Evolutionary conservation across 2,329 filamentous ascomycete species (phyloP).

Genomic region (Gliomastix tumulicola): DNA sequence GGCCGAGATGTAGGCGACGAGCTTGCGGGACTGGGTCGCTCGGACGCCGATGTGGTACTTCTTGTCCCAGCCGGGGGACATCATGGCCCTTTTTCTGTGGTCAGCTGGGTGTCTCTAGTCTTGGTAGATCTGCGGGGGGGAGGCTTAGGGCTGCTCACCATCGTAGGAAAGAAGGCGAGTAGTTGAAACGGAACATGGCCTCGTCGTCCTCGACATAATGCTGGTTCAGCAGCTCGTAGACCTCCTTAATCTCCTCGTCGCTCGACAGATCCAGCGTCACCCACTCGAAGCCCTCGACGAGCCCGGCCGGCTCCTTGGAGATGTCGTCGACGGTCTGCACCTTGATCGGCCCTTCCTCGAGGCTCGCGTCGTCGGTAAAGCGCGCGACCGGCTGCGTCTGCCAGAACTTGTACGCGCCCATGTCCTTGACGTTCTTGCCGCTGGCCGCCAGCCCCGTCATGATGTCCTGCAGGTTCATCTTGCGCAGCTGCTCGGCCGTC

Average conservation of each 20-base stretch:
- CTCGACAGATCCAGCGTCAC: slow-evolving; percentile 79
- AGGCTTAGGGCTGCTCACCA: slow-evolving; percentile 60
- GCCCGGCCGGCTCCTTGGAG: slow-evolving; percentile 64
- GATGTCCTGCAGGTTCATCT: slow-evolving; percentile 62
- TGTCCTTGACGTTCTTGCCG: slow-evolving; percentile 89
- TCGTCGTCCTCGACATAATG: slow-evolving; percentile 98
- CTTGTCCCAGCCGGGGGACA: slow-evolving; percentile 88
- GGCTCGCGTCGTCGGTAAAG: slow-evolving; percentile 53
- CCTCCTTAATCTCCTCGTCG: slow-evolving; percentile 74
- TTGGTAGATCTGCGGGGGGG: no score
- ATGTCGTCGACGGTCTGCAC: slow-evolving; percentile 73
- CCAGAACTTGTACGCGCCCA: slow-evolving; percentile 98
- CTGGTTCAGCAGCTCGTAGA: slow-evolving; percentile 83
- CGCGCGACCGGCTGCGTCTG: slow-evolving; percentile 90
- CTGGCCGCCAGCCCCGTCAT: slow-evolving; percentile 69
- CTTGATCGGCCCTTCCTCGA: slow-evolving; percentile 78
- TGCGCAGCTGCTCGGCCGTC: slow-evolving; percentile 48
- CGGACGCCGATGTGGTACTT: slow-evolving; percentile 95
- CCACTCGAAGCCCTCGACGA: slow-evolving; percentile 89
- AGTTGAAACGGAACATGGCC: slow-evolving; percentile 96
- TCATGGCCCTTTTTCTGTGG: slow-evolving; percentile 76
- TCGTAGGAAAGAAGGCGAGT: slow-evolving; percentile 79
- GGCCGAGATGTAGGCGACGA: slow-evolving; percentile 93
- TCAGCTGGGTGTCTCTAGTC: no score
- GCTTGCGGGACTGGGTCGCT: slow-evolving; percentile 71